phyloP scores from a whole-genome alignment of 805 yeast genomes.

The Grigorovia yakushimaensis region DNA sequence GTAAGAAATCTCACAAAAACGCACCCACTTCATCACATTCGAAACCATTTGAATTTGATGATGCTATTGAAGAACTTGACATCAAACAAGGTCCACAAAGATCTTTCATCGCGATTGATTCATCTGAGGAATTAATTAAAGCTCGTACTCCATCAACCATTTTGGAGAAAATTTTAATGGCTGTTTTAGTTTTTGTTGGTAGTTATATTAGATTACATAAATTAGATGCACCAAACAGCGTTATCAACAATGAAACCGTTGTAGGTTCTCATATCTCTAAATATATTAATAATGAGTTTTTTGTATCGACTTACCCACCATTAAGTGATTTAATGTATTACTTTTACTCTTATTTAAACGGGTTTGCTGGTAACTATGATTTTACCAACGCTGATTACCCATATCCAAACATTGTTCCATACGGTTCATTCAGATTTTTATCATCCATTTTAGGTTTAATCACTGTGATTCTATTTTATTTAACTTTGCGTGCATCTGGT shows the following conservation, averaged over 20 bases:
- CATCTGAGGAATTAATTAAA: conserved; percentile 33
- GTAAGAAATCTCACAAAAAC: conserved; percentile 3
- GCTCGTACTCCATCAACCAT: conserved; percentile 32
- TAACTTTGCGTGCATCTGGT: conserved; percentile 67
- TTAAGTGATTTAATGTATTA: conserved; percentile 66
- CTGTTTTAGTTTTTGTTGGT: conserved; percentile 40
- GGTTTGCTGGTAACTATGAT: conserved; percentile 59
- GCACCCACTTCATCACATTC: conserved; percentile 11
- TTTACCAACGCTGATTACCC: conserved; percentile 55
- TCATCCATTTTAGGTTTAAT: conserved; percentile 61
- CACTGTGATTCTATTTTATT: conserved; percentile 53
- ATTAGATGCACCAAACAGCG: conserved; percentile 61
- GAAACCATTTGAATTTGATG: conserved; percentile 26
- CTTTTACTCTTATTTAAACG: conserved; percentile 53
- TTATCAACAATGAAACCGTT: conserved; percentile 85
- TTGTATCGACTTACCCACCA: conserved; percentile 74
- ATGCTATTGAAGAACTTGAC: conserved; percentile 27
- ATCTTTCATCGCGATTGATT: conserved; percentile 43
- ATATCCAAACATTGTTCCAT: conserved; percentile 51
- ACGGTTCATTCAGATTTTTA: conserved; percentile 55
- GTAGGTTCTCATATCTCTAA: conserved; percentile 89
- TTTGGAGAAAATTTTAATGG: conserved; percentile 34
- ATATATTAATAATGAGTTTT: conserved; percentile 54
- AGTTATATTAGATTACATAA: conserved; percentile 49
- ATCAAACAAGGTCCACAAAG: conserved; percentile 43